Evolutionary conservation across 2,329 filamentous ascomycete species (phyloP).

Genomic region (Emmonsia crescens): DNA sequence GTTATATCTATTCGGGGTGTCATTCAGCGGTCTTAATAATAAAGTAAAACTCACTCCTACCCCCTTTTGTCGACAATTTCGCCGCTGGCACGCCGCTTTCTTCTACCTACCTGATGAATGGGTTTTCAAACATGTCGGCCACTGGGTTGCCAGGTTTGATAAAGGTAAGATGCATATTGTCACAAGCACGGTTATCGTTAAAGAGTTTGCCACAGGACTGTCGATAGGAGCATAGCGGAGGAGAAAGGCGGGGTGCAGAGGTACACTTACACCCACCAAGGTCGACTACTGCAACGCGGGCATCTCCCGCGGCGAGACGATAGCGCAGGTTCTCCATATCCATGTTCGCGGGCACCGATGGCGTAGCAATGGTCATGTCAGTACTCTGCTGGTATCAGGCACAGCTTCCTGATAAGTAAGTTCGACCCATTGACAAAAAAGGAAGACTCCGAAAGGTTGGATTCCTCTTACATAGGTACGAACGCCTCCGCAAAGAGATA

Average conservation of each 20-base stretch:
- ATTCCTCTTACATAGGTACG: slow-evolving; percentile 26
- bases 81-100: slow-evolving; percentile 46
- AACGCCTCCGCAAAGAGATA: background rate
- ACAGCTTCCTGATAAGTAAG: background rate
- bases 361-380: slow-evolving; percentile 42
- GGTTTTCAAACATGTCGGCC: slow-evolving; percentile 27
- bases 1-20: slow-evolving; percentile 42
- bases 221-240: slow-evolving; percentile 14
- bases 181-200: slow-evolving; percentile 20
- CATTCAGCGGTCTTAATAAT: slow-evolving; percentile 41
- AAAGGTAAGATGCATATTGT: slow-evolving; percentile 23
- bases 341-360: slow-evolving; percentile 46
- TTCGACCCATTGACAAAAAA: too few species aligned
- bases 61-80: slow-evolving; percentile 45
- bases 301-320: slow-evolving; percentile 35
- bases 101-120: slow-evolving; percentile 41
- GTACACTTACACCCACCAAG: slow-evolving; percentile 31
- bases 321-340: slow-evolving; percentile 44
- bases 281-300: slow-evolving; percentile 36
- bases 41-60: slow-evolving; percentile 34
- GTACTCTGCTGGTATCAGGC: slow-evolving; percentile 39
- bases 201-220: slow-evolving; percentile 32
- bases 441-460: slow-evolving; percentile 11
- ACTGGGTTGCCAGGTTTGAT: slow-evolving; percentile 23
- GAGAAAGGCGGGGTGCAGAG: slow-evolving; percentile 22